A percentile compares a stretch with the other conserved stretches of the same genome.
Evolutionary conservation across 225 moss, liverwort and hornwort species (phyloP).

Genomic region (Antitrichia curtipendula): DNA sequence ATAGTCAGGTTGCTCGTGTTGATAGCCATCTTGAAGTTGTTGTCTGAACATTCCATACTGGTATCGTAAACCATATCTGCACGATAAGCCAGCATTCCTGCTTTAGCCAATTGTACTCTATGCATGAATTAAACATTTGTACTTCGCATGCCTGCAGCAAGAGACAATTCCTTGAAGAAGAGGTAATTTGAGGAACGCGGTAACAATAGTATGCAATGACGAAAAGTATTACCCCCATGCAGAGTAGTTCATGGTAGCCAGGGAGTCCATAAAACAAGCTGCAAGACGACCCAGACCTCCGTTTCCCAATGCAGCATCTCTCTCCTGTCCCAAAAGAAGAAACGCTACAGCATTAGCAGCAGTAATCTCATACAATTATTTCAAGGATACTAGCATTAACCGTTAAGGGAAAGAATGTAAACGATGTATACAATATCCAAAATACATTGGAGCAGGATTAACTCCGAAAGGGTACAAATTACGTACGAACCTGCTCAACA

Average conservation of each 20-base stretch:
- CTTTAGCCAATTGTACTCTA: not conserved
- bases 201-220: not conserved
- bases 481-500: conserved; percentile 63
- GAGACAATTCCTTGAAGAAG: not conserved
- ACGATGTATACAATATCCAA: not conserved
- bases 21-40: conserved; percentile 77
- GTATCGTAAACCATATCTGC: conserved; percentile 88
- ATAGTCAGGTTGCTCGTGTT: conserved; percentile 88
- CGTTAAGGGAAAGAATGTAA: not conserved
- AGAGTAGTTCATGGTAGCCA: conserved; percentile 92
- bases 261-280: conserved; percentile 89
- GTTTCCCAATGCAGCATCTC: conserved; percentile 92
- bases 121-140: not conserved
- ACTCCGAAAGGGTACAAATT: not conserved
- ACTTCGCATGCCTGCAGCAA: not conserved
- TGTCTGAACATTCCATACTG: conserved; percentile 94
- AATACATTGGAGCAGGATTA: not conserved
- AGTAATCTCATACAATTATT: not conserved
- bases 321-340: conserved; percentile 36
- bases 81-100: not conserved
- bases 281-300: conserved; percentile 90
- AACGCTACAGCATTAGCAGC: not conserved
- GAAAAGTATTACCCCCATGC: conserved; percentile 59
- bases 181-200: not conserved
- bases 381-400: not conserved